Evolutionary conservation across 106 monocot genomes (phyloP), one percentile per base, ranked within the genome.

Genomic region (Ottelia alismoides): DNA sequence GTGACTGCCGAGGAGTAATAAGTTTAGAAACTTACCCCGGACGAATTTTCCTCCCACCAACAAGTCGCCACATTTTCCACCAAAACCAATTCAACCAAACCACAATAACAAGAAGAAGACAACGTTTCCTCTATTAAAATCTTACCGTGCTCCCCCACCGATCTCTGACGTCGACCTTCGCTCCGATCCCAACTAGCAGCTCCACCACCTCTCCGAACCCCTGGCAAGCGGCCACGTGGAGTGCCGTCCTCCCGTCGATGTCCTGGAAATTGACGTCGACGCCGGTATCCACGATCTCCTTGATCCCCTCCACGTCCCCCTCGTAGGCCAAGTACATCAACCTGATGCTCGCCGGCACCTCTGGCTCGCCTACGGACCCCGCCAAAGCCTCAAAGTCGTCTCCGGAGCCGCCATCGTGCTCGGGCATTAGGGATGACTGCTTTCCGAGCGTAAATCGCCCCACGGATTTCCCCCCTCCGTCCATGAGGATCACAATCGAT

Each of bases 171-270:
- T 71, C 79, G 22, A 86, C 79, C 27, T 65, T 49, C 2, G 79
- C 92, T 1, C 92, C 92, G 2, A 31, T 73, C 31, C 53, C 23
- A 20, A 92, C 51, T 35, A 92, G 60, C 30, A 82, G 14, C 55
- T 71, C 69, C 22, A 79, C 78, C 19, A 82, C 82, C 1, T 61
- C 72, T 25, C 52, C 44, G 20, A 25, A 32, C 2, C 82, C 82
- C 74, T 92, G 82, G 63, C 85, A 86, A 1, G 92, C 76, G 18
- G 92, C 86, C 53, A 92, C 82, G 68, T 92, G 92, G 26, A 92
- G 65, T 5, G 92, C 76, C 44, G 86, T 85, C 25, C 91, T 68
- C n/a, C 67, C 73, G 45, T 92, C 85, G 53, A 71, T 71, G 51
- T 92, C 91, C 31, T 26, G 52, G 68, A 65, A 76, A 45, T 82